Base-by-base conservation (phyloP, 2,329 filamentous ascomycete genomes). In the Colletotrichum tropicale region DNA sequence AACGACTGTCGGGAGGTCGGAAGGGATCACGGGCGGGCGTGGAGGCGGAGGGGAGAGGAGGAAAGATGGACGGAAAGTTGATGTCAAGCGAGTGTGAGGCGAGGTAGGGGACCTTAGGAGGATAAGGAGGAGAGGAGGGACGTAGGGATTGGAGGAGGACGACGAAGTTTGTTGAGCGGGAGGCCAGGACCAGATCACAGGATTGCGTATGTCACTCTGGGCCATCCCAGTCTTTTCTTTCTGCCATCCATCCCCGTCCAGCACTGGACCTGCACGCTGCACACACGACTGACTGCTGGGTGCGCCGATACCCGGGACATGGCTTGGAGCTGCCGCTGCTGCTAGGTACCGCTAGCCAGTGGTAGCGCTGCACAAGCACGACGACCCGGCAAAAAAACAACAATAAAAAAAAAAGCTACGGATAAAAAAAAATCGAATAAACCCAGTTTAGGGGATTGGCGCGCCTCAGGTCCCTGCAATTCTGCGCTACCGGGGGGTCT, bases 161-260 rank as follows among this genome's bases (percentile, higher is more conserved):
- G 55, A 24, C 60, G 71, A 62, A 66, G 70, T 56, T 69, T 68
- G 74, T 68, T 73, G 70, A 74, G 70, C 70, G 43, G 43, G 43
- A 52, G 43, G 43, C n/a, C 43, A 52, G 43, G 43, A 52, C 58
- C n/a, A 48, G 64, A 74, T 71, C 38, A 71, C 34, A 75, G 70
- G 64, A 74, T 69, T 75, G 74, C 74, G 74, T 75, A 75, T 75
- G 74, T 75, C 74, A 75, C 74, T 74, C 64, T 73, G 64, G 60
- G 26, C 60, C 74, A 73, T 75, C 74, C 74, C 64, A 43, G 70
- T 75, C 56, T 52, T 52, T 52, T 52, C 43, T 21, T 52, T 52
- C 43, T 24, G 43, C 43, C n/a, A 52, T 21, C 43, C 43, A 21
- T 18, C n/a, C n/a, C 38, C 36, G 38, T 7, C n/a, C 43, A 52